A percentile compares a stretch with the other conserved stretches of the same genome.
Evolutionary conservation across 225 moss, liverwort and hornwort species (phyloP).

Genomic region (Straminergon stramineum): DNA sequence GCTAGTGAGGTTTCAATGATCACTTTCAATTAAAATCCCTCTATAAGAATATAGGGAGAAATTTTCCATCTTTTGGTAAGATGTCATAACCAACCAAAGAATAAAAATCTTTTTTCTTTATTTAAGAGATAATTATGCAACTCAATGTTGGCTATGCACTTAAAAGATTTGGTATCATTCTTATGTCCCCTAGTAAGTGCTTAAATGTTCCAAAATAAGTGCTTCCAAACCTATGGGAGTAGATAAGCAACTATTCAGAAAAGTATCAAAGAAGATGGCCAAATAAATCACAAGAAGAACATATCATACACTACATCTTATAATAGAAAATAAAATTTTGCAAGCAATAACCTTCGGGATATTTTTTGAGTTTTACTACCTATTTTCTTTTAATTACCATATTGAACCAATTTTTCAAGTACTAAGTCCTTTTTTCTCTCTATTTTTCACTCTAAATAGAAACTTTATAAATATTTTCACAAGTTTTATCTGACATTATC

Average conservation of each 20-base stretch:
- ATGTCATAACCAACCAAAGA: background rate
- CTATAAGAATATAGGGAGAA: too few species aligned
- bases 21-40: background rate
- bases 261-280: background rate
- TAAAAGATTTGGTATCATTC: background rate
- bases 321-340: background rate
- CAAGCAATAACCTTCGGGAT: background rate
- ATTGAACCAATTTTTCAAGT: background rate
- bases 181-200: too few species aligned
- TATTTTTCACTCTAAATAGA: background rate
- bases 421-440: accelerated
- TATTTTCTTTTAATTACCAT: background rate
- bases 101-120: too few species aligned
- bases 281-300: background rate
- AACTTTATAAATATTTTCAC: background rate
- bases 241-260: background rate
- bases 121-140: too few species aligned
- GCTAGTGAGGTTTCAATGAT: too few species aligned
- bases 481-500: background rate
- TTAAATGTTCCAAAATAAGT: background rate
- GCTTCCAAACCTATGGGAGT: background rate
- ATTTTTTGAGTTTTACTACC: background rate
- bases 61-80: background rate
- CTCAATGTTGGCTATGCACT: background rate
- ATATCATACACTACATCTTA: background rate